Percentiles rank a stretch among this genome's conserved stretches.
phyloP scores from a whole-genome alignment of 73 alveolate species.

The Paramecium pentaurelia region DNA sequence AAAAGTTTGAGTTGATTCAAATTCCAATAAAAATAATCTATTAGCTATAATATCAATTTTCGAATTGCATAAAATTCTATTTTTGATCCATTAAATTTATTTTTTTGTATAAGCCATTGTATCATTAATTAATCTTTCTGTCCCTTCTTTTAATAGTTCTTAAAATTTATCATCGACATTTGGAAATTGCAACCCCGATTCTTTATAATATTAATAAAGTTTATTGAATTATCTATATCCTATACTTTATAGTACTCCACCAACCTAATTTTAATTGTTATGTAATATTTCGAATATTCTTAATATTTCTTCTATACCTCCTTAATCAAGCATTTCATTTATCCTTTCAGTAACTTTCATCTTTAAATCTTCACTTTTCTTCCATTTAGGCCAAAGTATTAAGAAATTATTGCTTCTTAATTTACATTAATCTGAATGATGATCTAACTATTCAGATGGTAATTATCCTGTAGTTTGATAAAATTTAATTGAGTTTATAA shows the following conservation, averaged over 20 bases:
- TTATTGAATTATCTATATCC: slow-evolving; percentile 84
- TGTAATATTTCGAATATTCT: slow-evolving; percentile 33
- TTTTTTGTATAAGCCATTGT: slow-evolving; percentile 47
- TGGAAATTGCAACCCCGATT: neutral
- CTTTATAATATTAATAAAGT: slow-evolving; percentile 38
- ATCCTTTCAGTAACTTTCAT: slow-evolving; percentile 67
- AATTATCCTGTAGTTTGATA: slow-evolving; percentile 38
- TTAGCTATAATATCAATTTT: slow-evolving; percentile 21
- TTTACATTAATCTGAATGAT: slow-evolving; percentile 31
- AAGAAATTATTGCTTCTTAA: slow-evolving; percentile 66
- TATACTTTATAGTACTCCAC: slow-evolving; percentile 79
- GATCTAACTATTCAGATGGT: slow-evolving; percentile 40
- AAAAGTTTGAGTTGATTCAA: slow-evolving; percentile 16
- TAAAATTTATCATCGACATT: slow-evolving; percentile 40
- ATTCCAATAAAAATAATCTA: slow-evolving; percentile 44
- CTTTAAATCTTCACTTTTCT: slow-evolving; percentile 56
- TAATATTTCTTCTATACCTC: slow-evolving; percentile 70
- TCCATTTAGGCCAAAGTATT: slow-evolving; percentile 73
- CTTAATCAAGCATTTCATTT: slow-evolving; percentile 72
- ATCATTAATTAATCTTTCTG: slow-evolving; percentile 28
- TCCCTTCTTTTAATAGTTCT: neutral
- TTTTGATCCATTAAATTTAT: slow-evolving; percentile 48
- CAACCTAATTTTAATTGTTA: slow-evolving; percentile 16
- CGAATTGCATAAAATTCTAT: slow-evolving; percentile 38
- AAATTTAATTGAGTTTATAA: slow-evolving; percentile 64